Evolutionary conservation across 108 stramenopile species (phyloP).

Genomic region (Nannochloropsis salina): DNA sequence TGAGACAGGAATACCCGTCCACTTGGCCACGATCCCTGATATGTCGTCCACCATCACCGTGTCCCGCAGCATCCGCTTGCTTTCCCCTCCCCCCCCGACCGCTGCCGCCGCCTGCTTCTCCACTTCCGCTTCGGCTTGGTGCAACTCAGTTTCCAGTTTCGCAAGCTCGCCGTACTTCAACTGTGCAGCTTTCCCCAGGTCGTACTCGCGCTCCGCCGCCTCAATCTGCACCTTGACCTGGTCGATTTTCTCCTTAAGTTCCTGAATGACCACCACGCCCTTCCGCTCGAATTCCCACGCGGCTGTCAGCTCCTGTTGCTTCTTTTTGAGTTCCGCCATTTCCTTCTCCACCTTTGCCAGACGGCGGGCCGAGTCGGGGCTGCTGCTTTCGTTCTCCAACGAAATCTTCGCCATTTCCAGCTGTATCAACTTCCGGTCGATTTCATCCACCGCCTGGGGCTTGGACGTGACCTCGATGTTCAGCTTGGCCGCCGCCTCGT

Average conservation of each 20-base stretch:
- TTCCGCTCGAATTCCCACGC: slow-evolving; percentile 80
- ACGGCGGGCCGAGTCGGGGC: slow-evolving; percentile 63
- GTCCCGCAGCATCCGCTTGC: slow-evolving; percentile 49
- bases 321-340: slow-evolving; percentile 68
- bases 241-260: slow-evolving; percentile 74
- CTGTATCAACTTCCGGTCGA: slow-evolving; percentile 86
- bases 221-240: slow-evolving; percentile 68
- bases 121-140: slow-evolving; percentile 67
- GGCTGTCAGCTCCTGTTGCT: slow-evolving; percentile 61
- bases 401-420: slow-evolving; percentile 87
- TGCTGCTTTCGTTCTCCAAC: slow-evolving; percentile 67
- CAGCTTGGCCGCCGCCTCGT: slow-evolving; percentile 89
- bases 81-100: slow-evolving; percentile 62
- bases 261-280: slow-evolving; percentile 55
- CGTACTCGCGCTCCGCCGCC: slow-evolving; percentile 76
- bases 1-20: slow-evolving; percentile 84
- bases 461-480: slow-evolving; percentile 78
- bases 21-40: slow-evolving; percentile 65
- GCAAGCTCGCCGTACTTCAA: slow-evolving; percentile 86
- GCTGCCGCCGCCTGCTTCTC: slow-evolving; percentile 59
- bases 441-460: slow-evolving; percentile 76
- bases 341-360: slow-evolving; percentile 66
- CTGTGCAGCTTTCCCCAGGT: slow-evolving; percentile 85
- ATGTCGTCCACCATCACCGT: neutral
- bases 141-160: slow-evolving; percentile 71